Conservation (phyloP, 768 basidiomycete species). For the Serendipita indica region DNA sequence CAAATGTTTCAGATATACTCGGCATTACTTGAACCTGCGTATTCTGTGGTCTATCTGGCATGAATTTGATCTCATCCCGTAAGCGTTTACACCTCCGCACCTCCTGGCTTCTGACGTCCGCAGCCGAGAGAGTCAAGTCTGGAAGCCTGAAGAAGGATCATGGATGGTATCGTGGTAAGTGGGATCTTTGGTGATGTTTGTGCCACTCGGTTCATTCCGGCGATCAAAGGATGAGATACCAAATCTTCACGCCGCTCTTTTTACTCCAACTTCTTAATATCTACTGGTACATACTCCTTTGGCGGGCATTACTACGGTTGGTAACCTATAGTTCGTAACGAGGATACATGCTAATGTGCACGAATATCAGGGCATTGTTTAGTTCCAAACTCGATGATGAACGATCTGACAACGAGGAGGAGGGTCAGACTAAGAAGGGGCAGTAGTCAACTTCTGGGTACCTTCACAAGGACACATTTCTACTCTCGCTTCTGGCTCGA, state of each 20-base stretch:
- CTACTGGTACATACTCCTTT: constrained; percentile 86
- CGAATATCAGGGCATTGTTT: constrained; percentile 34
- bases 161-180: constrained; percentile 49
- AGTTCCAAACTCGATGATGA: constrained; percentile 43
- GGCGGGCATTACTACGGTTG: constrained; percentile 59
- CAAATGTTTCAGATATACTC: constrained; percentile 55
- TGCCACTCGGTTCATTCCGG: background rate
- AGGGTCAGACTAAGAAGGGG: no score
- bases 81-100: no score
- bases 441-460: no score
- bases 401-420: constrained; percentile 48
- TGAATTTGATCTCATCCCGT: constrained; percentile 66
- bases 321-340: constrained; percentile 19
- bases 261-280: constrained; percentile 72
- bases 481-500: no score
- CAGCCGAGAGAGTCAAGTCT: constrained; percentile 43
- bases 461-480: no score
- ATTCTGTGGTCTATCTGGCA: constrained; percentile 81
- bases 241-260: constrained; percentile 60
- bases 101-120: no score
- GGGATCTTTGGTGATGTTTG: background rate
- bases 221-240: constrained; percentile 46
- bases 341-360: background rate
- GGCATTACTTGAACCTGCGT: constrained; percentile 74
- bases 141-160: constrained; percentile 45